phyloP scores from a whole-genome alignment of 345 rosid species.

The Eutrema yunnanense region DNA sequence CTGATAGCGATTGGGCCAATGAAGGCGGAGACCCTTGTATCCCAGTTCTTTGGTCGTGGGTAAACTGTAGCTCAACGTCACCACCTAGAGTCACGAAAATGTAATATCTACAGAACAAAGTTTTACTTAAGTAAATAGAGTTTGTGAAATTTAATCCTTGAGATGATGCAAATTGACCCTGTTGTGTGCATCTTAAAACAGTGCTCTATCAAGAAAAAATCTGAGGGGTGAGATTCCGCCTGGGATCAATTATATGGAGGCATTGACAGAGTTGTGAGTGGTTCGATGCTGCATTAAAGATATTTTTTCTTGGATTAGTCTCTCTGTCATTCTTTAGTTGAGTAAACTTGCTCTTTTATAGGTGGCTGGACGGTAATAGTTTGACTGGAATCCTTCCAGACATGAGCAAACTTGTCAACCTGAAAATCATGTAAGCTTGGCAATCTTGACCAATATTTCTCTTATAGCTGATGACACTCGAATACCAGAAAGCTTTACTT shows the following conservation, averaged over 20 bases:
- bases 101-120: slow-evolving; percentile 36
- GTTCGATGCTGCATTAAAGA: background rate
- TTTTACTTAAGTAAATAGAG: background rate
- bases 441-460: background rate
- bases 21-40: slow-evolving; percentile 95
- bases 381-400: slow-evolving; percentile 71
- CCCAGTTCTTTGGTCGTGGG: slow-evolving; percentile 79
- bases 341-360: slow-evolving; percentile 24
- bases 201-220: slow-evolving; percentile 62
- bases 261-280: slow-evolving; percentile 74
- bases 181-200: slow-evolving; percentile 28
- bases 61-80: slow-evolving; percentile 55
- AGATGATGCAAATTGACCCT: background rate
- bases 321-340: background rate
- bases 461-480: background rate
- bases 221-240: slow-evolving; percentile 63
- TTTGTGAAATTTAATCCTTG: background rate
- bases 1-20: slow-evolving; percentile 48
- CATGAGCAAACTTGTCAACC: slow-evolving; percentile 63
- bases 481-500: slow-evolving; percentile 15
- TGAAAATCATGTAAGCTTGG: slow-evolving; percentile 68
- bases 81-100: slow-evolving; percentile 89
- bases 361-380: slow-evolving; percentile 84
- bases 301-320: background rate
- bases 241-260: slow-evolving; percentile 57